Evolutionary conservation across 495 filamentous ascomycete genomes (phyloP).

Genomic region (Xylona heveae): DNA sequence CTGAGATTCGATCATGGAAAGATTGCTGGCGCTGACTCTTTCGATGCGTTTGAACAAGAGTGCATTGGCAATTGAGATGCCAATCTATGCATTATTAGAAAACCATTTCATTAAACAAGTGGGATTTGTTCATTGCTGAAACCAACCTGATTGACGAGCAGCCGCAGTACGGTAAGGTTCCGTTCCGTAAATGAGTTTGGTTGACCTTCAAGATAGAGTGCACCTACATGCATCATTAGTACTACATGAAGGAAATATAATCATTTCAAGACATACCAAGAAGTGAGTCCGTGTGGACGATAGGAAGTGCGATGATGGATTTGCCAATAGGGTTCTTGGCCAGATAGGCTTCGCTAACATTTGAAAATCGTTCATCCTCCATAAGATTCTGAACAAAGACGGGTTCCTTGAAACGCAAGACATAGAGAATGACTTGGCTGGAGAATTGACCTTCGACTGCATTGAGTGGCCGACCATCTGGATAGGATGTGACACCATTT

Average conservation of each 20-base stretch:
- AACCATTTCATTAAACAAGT: constrained; percentile 5
- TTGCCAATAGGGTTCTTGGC: constrained; percentile 45
- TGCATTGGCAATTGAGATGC: constrained; percentile 74
- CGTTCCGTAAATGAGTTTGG: constrained; percentile 74
- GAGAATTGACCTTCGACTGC: constrained; percentile 44
- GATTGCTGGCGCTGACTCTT: constrained; percentile 61
- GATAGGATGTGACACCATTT: constrained; percentile 36
- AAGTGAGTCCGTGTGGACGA: constrained; percentile 51
- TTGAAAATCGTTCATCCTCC: constrained; percentile 71
- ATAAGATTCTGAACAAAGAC: constrained; percentile 70
- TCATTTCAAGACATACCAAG: no score
- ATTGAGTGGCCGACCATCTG: constrained; percentile 38
- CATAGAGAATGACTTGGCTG: constrained; percentile 61
- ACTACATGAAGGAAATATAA: no score
- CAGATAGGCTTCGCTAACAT: constrained; percentile 49
- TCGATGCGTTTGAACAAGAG: constrained; percentile 62
- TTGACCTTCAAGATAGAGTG: constrained; percentile 71
- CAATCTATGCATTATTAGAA: constrained; percentile 12
- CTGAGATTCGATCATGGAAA: constrained; percentile 73
- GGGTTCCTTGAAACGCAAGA: constrained; percentile 60
- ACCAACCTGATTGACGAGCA: constrained; percentile 66
- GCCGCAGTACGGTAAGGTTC: constrained; percentile 63
- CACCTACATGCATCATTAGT: no score
- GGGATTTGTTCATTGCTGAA: constrained; percentile 8
- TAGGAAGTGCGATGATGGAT: constrained; percentile 70